Evolutionary conservation across 192 early-diverging fungal species (phyloP).

Genomic region (Paraglomus brasilianum): DNA sequence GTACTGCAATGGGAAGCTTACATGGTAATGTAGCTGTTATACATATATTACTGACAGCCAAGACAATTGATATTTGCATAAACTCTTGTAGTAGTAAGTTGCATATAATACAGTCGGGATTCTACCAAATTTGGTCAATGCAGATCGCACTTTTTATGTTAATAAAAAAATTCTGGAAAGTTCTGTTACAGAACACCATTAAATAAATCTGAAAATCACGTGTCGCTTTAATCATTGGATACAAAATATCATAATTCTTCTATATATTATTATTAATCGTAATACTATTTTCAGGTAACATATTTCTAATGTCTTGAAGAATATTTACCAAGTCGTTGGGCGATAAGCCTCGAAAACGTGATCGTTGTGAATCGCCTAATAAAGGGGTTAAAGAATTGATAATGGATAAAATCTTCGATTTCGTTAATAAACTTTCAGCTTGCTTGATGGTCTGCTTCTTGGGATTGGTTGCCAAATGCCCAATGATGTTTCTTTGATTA

Average conservation of each 20-base stretch:
- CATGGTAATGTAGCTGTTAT: too few relatives aligned
- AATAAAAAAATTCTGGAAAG: too few relatives aligned
- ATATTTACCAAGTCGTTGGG: neutral
- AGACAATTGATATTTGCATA: too few relatives aligned
- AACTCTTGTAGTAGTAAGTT: too few relatives aligned
- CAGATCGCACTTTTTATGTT: too few relatives aligned
- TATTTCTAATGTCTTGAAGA: slow-evolving; percentile 19
- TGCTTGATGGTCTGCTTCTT: neutral
- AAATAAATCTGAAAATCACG: too few relatives aligned
- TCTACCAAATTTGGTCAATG: too few relatives aligned
- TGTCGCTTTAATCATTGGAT: too few relatives aligned
- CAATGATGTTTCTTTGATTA: slow-evolving; percentile 7
- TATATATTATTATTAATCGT: neutral
- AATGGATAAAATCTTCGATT: slow-evolving; percentile 13
- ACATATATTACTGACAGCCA: too few relatives aligned
- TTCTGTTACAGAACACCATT: too few relatives aligned
- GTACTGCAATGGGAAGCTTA: too few relatives aligned
- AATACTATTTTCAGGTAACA: neutral
- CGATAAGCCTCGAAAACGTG: neutral
- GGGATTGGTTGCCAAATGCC: slow-evolving; percentile 8
- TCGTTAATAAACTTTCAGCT: neutral
- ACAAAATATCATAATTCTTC: neutral
- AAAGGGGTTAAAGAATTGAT: slow-evolving; percentile 5
- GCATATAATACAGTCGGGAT: too few relatives aligned
- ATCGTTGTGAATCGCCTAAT: neutral